These are phyloP conservation scores for Kodamaea sp. DNA, from an alignment of 1,139 yeast species.

Conservation along the genomic window DNA sequence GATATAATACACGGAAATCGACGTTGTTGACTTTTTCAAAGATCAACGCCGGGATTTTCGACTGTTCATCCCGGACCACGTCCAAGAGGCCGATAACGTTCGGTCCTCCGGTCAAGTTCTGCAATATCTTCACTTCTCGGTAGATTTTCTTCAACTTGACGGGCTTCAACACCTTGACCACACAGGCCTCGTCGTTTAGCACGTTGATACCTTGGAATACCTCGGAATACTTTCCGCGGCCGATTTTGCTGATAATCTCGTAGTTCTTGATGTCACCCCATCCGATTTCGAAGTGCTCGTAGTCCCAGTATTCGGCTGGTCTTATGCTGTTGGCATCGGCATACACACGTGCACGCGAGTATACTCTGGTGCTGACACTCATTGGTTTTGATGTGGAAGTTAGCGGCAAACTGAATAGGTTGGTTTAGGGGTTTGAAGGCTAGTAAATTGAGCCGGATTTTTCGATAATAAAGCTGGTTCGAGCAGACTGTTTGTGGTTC, in stretches of 20 bases:
- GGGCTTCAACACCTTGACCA: constrained; percentile 76
- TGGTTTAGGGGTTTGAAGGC: too few species aligned
- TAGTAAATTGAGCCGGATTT: too few species aligned
- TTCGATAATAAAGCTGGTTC: too few species aligned
- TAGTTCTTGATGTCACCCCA: constrained; percentile 80
- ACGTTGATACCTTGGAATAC: constrained; percentile 75
- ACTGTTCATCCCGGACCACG: constrained; percentile 72
- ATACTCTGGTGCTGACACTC: constrained; percentile 39
- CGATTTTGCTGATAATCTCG: constrained; percentile 89
- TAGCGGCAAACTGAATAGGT: too few species aligned
- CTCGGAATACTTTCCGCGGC: constrained; percentile 96
- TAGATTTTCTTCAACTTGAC: constrained; percentile 78
- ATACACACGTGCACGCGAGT: constrained; percentile 84
- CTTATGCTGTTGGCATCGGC: constrained; percentile 79
- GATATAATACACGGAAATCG: constrained; percentile 72
- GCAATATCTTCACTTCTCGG: constrained; percentile 73
- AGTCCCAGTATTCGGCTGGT: constrained; percentile 93
- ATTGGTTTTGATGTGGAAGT: too few species aligned
- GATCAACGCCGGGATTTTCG: constrained; percentile 73
- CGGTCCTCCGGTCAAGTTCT: constrained; percentile 75
- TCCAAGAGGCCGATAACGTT: constrained; percentile 68
- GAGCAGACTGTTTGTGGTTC: too few species aligned
- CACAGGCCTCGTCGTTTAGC: constrained; percentile 53
- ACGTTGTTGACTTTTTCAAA: constrained; percentile 72
- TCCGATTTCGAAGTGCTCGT: constrained; percentile 66